Evolutionary conservation across 306 rosid species (phyloP).

Genomic region (Gastrolobium bilobum): DNA sequence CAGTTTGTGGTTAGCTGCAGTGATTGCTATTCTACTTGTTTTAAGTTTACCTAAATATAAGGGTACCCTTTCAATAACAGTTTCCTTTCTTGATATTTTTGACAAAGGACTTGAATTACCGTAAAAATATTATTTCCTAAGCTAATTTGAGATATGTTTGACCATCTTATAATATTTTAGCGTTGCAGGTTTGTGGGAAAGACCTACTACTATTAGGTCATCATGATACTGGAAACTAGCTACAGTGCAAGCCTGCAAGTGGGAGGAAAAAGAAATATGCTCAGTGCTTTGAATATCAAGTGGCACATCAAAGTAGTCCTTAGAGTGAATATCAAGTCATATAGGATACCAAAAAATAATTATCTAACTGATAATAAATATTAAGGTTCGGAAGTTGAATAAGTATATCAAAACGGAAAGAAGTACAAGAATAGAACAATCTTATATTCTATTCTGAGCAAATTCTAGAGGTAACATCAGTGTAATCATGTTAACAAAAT

Average conservation of each 20-base stretch:
- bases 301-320: no score
- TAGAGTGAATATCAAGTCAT: no score
- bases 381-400: background rate
- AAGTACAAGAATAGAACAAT: background rate
- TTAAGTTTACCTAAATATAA: background rate
- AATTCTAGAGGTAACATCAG: slow-evolving; percentile 16
- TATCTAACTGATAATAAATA: background rate
- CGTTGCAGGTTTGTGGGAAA: background rate
- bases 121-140: background rate
- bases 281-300: no score
- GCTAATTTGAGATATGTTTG: background rate
- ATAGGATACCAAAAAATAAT: background rate
- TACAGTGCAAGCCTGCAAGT: background rate
- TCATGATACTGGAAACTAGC: background rate
- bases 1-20: slow-evolving; percentile 31
- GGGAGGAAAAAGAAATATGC: background rate
- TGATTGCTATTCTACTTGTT: slow-evolving; percentile 22
- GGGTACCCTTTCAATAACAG: slow-evolving; percentile 22
- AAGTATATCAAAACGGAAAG: background rate
- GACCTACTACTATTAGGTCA: background rate
- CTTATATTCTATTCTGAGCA: background rate
- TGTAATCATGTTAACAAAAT: slow-evolving; percentile 20
- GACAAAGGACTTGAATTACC: background rate
- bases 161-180: background rate
- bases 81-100: slow-evolving; percentile 19